Evolutionary conservation across 345 rosid species (phyloP), one percentile per base, ranked within the genome.

Genomic region (Murraya koenigii): DNA sequence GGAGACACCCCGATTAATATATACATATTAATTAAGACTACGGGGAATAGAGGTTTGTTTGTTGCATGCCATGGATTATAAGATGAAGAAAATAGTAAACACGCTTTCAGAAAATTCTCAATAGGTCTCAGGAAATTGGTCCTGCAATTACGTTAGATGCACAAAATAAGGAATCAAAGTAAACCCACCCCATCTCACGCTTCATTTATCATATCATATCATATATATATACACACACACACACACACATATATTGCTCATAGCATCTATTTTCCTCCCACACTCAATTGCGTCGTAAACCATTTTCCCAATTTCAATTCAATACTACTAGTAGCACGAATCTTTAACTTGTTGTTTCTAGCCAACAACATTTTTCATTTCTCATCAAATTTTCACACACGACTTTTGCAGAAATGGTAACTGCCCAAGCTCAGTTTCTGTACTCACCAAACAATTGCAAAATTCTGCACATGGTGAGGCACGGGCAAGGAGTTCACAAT

Each of bases 391-490:
- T 44, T 13, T 3, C 2, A 11, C 49, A 49, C 20, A 56, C 35
- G 28, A 26, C 7, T 20, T 20, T 7, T 76, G 75, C 77, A 73
- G 78, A 68, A 72, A 81, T 81, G 84, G 84, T 66, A 0, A 61
- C 59, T 19, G 69, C 77, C 15, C 28, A 72, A 11, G 36, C 68
- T 54, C 62, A 70, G 20, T 47, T 73, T 33, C 79, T 39, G 11
- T 75, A 75, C 69, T 75, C 70, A 22, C 61, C 70, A 1, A n/a
- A 6, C 22, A 2, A 71, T 8, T 58, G 32, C 58, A 81, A 77
- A 73, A 5, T 69, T n/a, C 66, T 81, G 26, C 75, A 47, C 61
- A 22, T 75, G 70, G 70, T 75, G 77, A 75, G 62, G 58, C 77
- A 63, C 33, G 61, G 69, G 1, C 77, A 75, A 75, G 77, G 61